A percentile compares a stretch with the other conserved stretches of the same genome.
phyloP scores from a whole-genome alignment of 305 asterid genomes.

The Solanum chacoense region DNA sequence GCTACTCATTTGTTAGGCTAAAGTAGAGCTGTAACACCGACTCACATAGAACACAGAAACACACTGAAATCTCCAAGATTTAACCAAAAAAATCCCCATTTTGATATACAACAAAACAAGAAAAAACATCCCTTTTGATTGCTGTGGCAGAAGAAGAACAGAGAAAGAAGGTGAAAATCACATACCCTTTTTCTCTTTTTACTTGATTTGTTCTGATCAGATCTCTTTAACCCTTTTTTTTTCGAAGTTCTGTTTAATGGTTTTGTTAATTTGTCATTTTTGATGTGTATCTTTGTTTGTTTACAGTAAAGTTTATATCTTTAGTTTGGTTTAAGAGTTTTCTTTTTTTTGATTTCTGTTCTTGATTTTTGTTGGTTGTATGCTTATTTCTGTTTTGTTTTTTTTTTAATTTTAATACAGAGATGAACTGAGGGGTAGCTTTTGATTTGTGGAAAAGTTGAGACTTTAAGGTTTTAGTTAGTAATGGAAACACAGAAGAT shows the following conservation, averaged over 20 bases:
- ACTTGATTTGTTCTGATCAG: background rate
- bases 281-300: background rate
- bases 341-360: background rate
- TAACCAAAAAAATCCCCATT: background rate
- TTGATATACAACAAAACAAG: background rate
- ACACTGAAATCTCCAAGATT: background rate
- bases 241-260: background rate
- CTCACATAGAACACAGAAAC: background rate
- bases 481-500: constrained; percentile 29
- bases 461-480: constrained; percentile 24
- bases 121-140: background rate
- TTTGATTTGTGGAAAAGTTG: constrained; percentile 24
- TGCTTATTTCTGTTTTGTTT: background rate
- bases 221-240: background rate
- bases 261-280: background rate
- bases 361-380: background rate
- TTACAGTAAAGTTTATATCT: background rate
- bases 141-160: background rate
- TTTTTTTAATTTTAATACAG: constrained; percentile 14
- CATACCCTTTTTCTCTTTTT: background rate
- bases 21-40: background rate
- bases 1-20: background rate
- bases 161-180: background rate
- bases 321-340: background rate
- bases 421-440: constrained; percentile 14